Percentiles rank a stretch among this genome's conserved stretches.
These are phyloP conservation scores for Nyctanthes arbortristis DNA, from an alignment of 257 asterid genomes.

Conservation along the genomic window DNA sequence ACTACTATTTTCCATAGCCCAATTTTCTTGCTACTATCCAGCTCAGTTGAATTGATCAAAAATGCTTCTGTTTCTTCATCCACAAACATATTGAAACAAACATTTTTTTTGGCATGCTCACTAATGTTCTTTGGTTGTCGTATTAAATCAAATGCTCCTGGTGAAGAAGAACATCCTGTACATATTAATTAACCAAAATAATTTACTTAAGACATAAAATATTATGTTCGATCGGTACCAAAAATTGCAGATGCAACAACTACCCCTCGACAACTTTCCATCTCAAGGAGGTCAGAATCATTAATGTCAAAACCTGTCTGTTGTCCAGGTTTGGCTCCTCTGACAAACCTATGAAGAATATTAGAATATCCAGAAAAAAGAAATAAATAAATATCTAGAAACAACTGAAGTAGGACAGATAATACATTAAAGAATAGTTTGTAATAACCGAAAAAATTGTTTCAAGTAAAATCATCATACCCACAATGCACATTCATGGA, in stretches of 20 bases:
- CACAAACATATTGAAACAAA: constrained; percentile 86
- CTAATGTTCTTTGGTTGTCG: constrained; percentile 82
- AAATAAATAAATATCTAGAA: neutral
- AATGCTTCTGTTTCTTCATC: constrained; percentile 69
- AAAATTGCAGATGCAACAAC: constrained; percentile 93
- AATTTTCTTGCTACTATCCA: constrained; percentile 62
- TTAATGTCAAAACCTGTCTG: constrained; percentile 81
- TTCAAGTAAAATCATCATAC: constrained; percentile 45
- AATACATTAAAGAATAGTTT: too few relatives aligned
- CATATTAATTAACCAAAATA: constrained; percentile 32
- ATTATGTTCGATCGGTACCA: constrained; percentile 46
- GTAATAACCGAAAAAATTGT: neutral
- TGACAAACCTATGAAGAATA: constrained; percentile 62
- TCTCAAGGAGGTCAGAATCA: constrained; percentile 74
- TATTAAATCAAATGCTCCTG: constrained; percentile 90
- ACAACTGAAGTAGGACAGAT: too few relatives aligned
- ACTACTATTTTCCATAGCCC: constrained; percentile 85
- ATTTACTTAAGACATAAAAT: constrained; percentile 4
- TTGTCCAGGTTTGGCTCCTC: constrained; percentile 78
- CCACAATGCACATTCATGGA: constrained; percentile 90
- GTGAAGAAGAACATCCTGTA: constrained; percentile 23
- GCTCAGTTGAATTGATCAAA: constrained; percentile 59
- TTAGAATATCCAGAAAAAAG: neutral
- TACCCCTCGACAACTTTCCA: constrained; percentile 81
- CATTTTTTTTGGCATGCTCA: constrained; percentile 61